Evolutionary conservation across 1,284 basidiomycete genomes (phyloP).

Genomic region (Ganoderma lingzhi): DNA sequence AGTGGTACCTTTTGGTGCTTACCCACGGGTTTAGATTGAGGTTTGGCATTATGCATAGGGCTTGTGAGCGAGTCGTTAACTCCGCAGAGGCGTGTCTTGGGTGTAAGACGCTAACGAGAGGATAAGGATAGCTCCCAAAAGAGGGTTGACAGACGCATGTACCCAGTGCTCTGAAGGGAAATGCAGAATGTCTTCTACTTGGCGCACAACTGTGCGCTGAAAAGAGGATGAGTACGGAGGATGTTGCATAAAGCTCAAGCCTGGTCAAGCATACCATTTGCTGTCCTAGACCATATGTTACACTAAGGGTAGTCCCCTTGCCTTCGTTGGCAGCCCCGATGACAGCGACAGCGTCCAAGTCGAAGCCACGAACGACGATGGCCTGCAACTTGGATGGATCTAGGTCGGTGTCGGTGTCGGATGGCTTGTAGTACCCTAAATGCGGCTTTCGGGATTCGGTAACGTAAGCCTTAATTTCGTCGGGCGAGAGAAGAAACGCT

Average conservation of each 20-base stretch:
- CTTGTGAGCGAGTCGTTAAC: neutral
- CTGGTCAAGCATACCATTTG: neutral
- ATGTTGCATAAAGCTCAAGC: neutral
- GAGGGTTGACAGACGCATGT: neutral
- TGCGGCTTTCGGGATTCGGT: neutral
- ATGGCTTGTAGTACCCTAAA: neutral
- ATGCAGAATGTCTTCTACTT: conserved; percentile 5
- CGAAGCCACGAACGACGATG: conserved; percentile 14
- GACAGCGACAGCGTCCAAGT: conserved; percentile 11
- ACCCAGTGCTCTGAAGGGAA: conserved; percentile 10
- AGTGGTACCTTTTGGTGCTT: neutral
- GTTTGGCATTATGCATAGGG: neutral
- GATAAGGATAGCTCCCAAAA: neutral
- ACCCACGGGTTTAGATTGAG: neutral
- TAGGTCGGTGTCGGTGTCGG: neutral
- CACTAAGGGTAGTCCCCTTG: neutral
- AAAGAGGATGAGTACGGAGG: neutral
- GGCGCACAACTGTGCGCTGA: neutral
- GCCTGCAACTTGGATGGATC: neutral
- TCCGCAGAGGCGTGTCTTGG: neutral
- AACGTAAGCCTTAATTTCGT: neutral
- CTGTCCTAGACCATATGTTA: neutral
- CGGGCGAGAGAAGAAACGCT: neutral
- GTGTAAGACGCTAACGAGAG: neutral
- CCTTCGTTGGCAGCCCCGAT: conserved; percentile 10